A percentile compares a stretch with the other conserved stretches of the same genome.
Conservation (phyloP, 2,329 filamentous ascomycete genomes). For the Neopestalotiopsis clavispora region DNA sequence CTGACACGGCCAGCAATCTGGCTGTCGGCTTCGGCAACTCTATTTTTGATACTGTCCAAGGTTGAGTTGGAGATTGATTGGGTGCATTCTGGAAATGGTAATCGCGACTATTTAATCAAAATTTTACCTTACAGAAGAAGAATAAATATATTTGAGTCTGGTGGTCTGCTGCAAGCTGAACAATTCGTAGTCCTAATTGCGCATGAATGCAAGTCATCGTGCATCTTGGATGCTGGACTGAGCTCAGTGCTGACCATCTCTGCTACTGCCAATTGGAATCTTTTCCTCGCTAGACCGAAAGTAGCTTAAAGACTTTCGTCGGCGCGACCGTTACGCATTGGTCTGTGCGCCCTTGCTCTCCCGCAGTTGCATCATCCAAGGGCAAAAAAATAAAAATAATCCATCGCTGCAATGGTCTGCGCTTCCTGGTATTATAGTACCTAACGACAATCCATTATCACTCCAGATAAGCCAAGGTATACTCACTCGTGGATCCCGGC, state of each 20-base stretch:
- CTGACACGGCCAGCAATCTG: constrained; percentile 1
- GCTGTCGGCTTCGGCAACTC: constrained; percentile 24
- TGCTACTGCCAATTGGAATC: too few relatives aligned
- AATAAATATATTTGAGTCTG: too few relatives aligned
- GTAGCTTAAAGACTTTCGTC: background rate
- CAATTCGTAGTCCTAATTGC: too few relatives aligned
- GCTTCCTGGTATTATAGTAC: background rate
- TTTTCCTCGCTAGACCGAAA: background rate
- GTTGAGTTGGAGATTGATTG: constrained; percentile 6
- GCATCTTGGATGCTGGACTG: background rate
- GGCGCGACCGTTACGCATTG: background rate
- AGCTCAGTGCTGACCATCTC: too few relatives aligned
- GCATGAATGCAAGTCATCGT: background rate
- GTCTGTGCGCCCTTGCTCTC: background rate
- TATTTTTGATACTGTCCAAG: constrained; percentile 5
- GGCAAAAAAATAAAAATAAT: background rate
- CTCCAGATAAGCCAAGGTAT: background rate
- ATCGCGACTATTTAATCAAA: too few relatives aligned
- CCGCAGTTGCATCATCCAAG: constrained; percentile 20
- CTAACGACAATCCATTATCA: background rate
- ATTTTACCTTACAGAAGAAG: too few relatives aligned
- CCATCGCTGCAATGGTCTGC: background rate
- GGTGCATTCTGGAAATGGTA: constrained; percentile 6
- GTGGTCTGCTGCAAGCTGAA: too few relatives aligned
- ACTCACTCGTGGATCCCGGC: background rate